Percentiles rank a stretch among this genome's conserved stretches.
Evolutionary conservation across 2,329 filamentous ascomycete genomes (phyloP).

Genomic region (Tolypocladium pustulatum): DNA sequence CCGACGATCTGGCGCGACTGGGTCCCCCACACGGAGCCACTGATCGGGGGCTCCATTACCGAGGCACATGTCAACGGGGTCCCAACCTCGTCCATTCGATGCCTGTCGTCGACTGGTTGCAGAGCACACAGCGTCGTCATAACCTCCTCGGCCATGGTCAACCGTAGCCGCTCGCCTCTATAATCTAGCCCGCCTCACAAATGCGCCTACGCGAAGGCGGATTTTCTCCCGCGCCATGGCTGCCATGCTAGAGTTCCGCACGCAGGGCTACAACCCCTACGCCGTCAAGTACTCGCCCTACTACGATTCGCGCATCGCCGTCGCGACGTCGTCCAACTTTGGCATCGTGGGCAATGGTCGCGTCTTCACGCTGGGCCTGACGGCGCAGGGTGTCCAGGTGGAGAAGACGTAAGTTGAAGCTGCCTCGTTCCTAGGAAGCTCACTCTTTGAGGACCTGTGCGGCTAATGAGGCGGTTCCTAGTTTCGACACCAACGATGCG

Average conservation of each 20-base stretch:
- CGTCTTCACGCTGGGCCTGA: conserved; percentile 74
- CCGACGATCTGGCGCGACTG: background rate
- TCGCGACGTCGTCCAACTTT: conserved; percentile 87
- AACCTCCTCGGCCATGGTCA: background rate
- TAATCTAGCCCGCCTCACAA: background rate
- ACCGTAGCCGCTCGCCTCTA: background rate
- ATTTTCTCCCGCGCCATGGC: conserved; percentile 21
- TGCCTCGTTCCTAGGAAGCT: background rate
- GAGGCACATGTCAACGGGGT: conserved; percentile 22
- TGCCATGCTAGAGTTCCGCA: conserved; percentile 88
- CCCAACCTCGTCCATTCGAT: background rate
- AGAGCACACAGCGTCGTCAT: background rate
- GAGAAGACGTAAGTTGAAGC: conserved; percentile 60
- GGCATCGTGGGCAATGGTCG: conserved; percentile 94
- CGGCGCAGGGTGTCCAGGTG: conserved; percentile 70
- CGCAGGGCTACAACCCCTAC: conserved; percentile 89
- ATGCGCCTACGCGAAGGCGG: background rate
- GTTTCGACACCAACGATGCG: conserved; percentile 94
- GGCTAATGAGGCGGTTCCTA: conserved; percentile 21
- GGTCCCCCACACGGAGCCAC: conserved; percentile 4
- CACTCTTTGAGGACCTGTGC: background rate
- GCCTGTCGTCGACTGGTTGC: background rate
- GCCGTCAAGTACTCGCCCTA: conserved; percentile 98
- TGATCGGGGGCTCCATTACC: conserved; percentile 7
- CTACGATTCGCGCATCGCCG: conserved; percentile 88